Base-by-base conservation (phyloP, 768 basidiomycete genomes). In the Pilatotrama ljubarskyi region DNA sequence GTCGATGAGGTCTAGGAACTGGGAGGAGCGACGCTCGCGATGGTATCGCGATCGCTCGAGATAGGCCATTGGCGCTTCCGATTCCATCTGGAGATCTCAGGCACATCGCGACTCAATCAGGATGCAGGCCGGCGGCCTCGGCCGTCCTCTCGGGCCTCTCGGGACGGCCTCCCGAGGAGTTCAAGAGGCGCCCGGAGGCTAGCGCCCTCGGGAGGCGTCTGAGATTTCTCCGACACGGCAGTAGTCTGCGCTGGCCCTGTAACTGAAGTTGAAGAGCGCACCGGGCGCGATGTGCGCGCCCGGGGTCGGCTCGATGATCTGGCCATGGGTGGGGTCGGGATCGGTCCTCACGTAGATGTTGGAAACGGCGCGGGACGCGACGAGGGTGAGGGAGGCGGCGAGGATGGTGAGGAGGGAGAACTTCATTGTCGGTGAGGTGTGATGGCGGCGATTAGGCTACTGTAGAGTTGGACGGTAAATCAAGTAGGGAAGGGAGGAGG, bases 211-310 rank as follows among this genome's bases (percentile, higher is more conserved):
- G n/a, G n/a, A n/a, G n/a, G n/a, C n/a, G n/a, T n/a, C n/a, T n/a
- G n/a, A n/a, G n/a, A n/a, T n/a, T n/a, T n/a, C n/a, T n/a, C n/a
- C n/a, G n/a, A n/a, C n/a, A n/a, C n/a, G 64, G 36, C 76, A 76
- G 59, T 77, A 81, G 60, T 81, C 79, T 7, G 74, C 77, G 52
- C 70, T 72, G 17, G 67, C 66, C 22, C 65, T 54, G 65, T 80
- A 81, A 14, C 58, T 15, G 66, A 81, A 82, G 52, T 76, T 64
- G 68, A 82, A 82, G 2, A 62, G 47, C 29, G 65, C 64, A 24
- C 77, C 78, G n/a, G 80, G 80, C 11, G 68, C 65, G 48, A 82
- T 75, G 24, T 66, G 58, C 7, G 76, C 71, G 15, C 76, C 77
- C 17, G 69, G 66, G 1, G 62, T 50, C 17, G 77, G 76, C 13